Conservation (phyloP, 106 monocot genomes). For the Dactylorhiza incarnata region DNA sequence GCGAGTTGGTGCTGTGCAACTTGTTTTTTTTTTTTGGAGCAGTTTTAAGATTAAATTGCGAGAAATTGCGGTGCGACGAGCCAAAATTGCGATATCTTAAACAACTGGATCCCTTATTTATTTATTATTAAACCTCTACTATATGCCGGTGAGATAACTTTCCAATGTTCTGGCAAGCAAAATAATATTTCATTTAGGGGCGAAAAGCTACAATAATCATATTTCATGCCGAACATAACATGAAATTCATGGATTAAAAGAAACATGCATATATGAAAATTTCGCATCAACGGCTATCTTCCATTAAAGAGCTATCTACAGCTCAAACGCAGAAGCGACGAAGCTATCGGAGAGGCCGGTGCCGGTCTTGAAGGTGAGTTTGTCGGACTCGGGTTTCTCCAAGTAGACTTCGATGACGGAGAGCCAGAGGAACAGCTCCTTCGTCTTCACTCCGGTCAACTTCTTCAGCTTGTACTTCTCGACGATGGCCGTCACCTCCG, state of each 20-base stretch:
- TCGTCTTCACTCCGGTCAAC: conserved; percentile 18
- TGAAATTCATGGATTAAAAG: neutral
- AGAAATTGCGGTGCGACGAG: too few relatives aligned
- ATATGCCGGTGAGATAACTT: too few relatives aligned
- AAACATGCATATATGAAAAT: too few relatives aligned
- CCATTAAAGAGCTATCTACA: neutral
- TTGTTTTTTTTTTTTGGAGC: too few relatives aligned
- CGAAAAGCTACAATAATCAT: neutral
- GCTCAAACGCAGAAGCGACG: neutral
- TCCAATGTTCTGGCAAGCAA: neutral
- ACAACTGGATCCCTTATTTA: too few relatives aligned
- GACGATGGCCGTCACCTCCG: conserved; percentile 17
- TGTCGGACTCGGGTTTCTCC: neutral
- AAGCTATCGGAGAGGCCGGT: too few relatives aligned
- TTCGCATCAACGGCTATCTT: too few relatives aligned
- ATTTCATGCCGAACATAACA: neutral
- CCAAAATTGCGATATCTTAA: too few relatives aligned
- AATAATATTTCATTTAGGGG: neutral
- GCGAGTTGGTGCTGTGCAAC: too few relatives aligned
- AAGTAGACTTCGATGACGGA: conserved; percentile 17
- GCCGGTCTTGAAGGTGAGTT: neutral
- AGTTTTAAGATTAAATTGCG: too few relatives aligned
- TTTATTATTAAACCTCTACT: too few relatives aligned
- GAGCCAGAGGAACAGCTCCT: conserved; percentile 16
- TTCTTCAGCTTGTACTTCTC: conserved; percentile 14